Conservation (phyloP, 1,284 basidiomycete species). For the Irpex rosettiformis region DNA sequence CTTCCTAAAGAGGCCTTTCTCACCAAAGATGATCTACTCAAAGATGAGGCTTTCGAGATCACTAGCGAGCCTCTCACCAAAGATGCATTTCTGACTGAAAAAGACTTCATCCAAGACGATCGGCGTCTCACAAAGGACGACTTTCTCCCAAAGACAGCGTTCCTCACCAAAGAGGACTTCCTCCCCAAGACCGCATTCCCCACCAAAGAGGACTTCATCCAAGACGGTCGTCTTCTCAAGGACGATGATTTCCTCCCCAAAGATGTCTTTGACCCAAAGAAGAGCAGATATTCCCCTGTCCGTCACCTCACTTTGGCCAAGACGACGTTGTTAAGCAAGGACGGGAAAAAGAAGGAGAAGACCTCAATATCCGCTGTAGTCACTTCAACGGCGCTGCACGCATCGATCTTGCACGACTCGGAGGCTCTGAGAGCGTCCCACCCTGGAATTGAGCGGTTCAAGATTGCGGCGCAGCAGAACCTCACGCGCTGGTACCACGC, state of each 20-base stretch:
- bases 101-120: neutral
- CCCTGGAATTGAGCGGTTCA: conserved; percentile 83
- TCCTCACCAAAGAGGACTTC: neutral
- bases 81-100: neutral
- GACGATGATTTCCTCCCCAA: neutral
- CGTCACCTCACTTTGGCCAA: conserved; percentile 56
- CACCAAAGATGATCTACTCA: conserved; percentile 1
- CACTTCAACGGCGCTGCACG: conserved; percentile 83
- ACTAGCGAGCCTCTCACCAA: neutral
- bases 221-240: neutral
- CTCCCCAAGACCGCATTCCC: neutral
- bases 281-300: conserved; percentile 26
- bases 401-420: conserved; percentile 79
- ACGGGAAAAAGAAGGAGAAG: conserved; percentile 8
- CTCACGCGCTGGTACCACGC: conserved; percentile 70
- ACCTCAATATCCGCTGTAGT: conserved; percentile 56
- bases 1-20: neutral
- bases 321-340: conserved; percentile 37
- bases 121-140: neutral
- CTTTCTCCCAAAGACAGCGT: neutral
- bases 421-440: conserved; percentile 67
- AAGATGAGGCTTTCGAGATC: neutral
- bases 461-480: conserved; percentile 79
- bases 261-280: neutral
- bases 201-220: neutral